These are phyloP conservation scores for Hyphopichia fennica DNA, from an alignment of 1,139 yeast species.

Conservation along the genomic window DNA sequence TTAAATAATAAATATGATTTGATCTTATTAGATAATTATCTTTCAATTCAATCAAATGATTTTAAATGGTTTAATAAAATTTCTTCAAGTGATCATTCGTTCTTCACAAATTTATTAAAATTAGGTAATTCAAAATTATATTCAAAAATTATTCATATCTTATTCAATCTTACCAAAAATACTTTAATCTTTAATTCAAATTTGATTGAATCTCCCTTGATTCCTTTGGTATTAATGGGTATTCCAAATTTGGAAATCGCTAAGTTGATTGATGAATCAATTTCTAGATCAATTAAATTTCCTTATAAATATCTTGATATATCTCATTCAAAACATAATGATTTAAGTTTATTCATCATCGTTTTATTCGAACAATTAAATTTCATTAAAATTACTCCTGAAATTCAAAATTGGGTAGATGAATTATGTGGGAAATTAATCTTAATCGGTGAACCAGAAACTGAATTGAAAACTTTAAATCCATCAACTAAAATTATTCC, in stretches of 20 bases:
- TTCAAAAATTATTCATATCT: slow-evolving; percentile 19
- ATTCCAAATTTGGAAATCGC: not conserved
- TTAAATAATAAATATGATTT: slow-evolving; percentile 46
- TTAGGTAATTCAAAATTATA: slow-evolving; percentile 18
- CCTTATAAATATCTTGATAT: slow-evolving; percentile 85
- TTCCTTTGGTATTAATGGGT: slow-evolving; percentile 39
- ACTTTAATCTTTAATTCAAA: slow-evolving; percentile 47
- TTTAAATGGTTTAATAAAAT: slow-evolving; percentile 69
- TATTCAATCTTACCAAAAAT: slow-evolving; percentile 21
- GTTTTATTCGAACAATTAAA: slow-evolving; percentile 74
- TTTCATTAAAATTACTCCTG: slow-evolving; percentile 36
- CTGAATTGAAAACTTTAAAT: slow-evolving; percentile 1
- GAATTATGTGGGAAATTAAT: slow-evolving; percentile 42
- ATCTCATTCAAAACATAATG: slow-evolving; percentile 39
- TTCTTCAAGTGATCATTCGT: slow-evolving; percentile 43
- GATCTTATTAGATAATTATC: slow-evolving; percentile 49
- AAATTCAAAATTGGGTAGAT: slow-evolving; percentile 51
- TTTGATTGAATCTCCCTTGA: slow-evolving; percentile 44
- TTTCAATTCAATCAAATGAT: slow-evolving; percentile 42
- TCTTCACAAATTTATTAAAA: slow-evolving; percentile 60
- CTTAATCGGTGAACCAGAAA: slow-evolving; percentile 55
- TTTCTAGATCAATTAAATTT: slow-evolving; percentile 64
- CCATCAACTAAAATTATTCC: not conserved
- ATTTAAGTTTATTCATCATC: slow-evolving; percentile 65
- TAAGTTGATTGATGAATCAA: slow-evolving; percentile 66